phyloP scores from a whole-genome alignment of 2,329 filamentous ascomycete species.

The Fusarium sp. region DNA sequence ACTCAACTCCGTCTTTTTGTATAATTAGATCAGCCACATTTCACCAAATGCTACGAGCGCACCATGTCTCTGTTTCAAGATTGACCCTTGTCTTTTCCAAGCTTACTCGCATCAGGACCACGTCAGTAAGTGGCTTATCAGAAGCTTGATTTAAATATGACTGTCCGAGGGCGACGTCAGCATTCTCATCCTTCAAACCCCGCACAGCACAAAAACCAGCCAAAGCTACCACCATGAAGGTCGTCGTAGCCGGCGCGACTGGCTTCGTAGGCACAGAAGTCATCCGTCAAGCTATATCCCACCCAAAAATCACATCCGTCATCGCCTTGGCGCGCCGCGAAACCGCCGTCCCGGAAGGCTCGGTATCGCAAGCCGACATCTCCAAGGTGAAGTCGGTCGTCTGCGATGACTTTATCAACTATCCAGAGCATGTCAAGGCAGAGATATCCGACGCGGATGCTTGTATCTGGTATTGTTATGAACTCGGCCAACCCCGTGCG shows the following conservation, averaged over 20 bases:
- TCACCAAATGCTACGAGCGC: neutral
- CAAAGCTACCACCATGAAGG: slow-evolving; percentile 51
- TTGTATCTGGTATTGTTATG: slow-evolving; percentile 55
- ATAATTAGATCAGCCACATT: neutral
- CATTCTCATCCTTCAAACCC: neutral
- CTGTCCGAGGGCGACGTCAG: neutral
- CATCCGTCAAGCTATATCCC: slow-evolving; percentile 56
- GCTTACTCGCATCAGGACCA: neutral
- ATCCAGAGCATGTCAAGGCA: slow-evolving; percentile 54
- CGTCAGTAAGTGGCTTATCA: neutral
- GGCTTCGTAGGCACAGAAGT: slow-evolving; percentile 59
- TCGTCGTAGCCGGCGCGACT: slow-evolving; percentile 57
- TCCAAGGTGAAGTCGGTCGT: slow-evolving; percentile 56
- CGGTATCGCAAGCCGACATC: slow-evolving; percentile 38
- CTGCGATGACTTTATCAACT: slow-evolving; percentile 55
- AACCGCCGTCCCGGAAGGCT: slow-evolving; percentile 43
- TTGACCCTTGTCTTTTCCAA: neutral
- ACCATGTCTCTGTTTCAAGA: neutral
- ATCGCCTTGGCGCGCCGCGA: slow-evolving; percentile 57
- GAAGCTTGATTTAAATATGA: neutral
- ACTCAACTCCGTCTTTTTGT: neutral
- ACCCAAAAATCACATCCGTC: slow-evolving; percentile 53
- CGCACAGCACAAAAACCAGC: neutral
- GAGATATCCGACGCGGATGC: slow-evolving; percentile 56
- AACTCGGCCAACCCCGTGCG: too few relatives aligned